Evolutionary conservation across 139 green algal genomes (phyloP).

Genomic region (Nannochloris sp.): DNA sequence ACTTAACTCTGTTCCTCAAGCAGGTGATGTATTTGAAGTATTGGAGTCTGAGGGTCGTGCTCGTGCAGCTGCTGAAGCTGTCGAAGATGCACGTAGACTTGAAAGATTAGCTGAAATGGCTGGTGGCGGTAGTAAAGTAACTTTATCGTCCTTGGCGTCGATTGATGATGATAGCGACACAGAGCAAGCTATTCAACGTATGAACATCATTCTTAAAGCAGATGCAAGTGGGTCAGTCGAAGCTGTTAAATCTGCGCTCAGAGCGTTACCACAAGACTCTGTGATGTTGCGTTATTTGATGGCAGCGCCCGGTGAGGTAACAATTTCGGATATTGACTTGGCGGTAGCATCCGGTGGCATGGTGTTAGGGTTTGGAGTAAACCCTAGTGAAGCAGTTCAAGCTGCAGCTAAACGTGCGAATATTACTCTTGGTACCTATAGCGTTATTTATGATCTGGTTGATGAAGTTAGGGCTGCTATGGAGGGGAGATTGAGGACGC

Average conservation of each 20-base stretch:
- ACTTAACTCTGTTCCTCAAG: conserved; percentile 72
- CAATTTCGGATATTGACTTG: conserved; percentile 82
- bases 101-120: conserved; percentile 52
- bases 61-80: conserved; percentile 16
- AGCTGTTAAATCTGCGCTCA: conserved; percentile 80
- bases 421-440: conserved; percentile 61
- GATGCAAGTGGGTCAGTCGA: conserved; percentile 84
- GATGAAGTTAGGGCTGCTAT: conserved; percentile 92
- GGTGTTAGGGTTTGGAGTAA: conserved; percentile 79
- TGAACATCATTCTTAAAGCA: conserved; percentile 91
- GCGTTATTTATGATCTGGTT: conserved; percentile 95
- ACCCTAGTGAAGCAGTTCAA: conserved; percentile 53
- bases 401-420: conserved; percentile 64
- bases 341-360: conserved; percentile 64
- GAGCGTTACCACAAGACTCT: conserved; percentile 75
- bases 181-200: conserved; percentile 50
- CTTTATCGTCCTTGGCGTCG: conserved; percentile 67
- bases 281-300: conserved; percentile 89
- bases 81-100: conserved; percentile 27
- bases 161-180: conserved; percentile 59
- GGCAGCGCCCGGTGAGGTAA: conserved; percentile 74
- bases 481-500: conserved; percentile 80
- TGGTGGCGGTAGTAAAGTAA: conserved; percentile 72
- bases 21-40: conserved; percentile 85
- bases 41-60: conserved; percentile 53